A percentile compares a stretch with the other conserved stretches of the same genome.
Evolutionary conservation across 495 filamentous ascomycete species (phyloP).

Genomic region (Neurospora intermedia): DNA sequence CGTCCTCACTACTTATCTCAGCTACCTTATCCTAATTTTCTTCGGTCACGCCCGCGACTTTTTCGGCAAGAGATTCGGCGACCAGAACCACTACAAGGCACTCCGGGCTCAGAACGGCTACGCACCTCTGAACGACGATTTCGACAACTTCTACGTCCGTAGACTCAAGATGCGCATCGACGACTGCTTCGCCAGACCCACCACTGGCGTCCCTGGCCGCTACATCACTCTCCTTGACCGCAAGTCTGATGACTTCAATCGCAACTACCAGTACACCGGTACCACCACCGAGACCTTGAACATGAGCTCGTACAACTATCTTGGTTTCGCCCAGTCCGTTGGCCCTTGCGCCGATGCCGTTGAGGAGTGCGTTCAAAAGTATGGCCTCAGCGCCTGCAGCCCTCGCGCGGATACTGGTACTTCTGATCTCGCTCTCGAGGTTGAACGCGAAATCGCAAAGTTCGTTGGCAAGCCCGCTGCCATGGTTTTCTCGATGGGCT

Average conservation of each 20-base stretch:
- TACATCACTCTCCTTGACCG: slow-evolving; percentile 89
- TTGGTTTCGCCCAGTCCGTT: slow-evolving; percentile 95
- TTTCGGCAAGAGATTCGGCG: slow-evolving; percentile 89
- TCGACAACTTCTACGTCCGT: slow-evolving; percentile 96
- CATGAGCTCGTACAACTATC: slow-evolving; percentile 98
- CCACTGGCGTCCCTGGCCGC: slow-evolving; percentile 86
- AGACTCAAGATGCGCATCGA: slow-evolving; percentile 88
- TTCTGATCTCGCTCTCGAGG: slow-evolving; percentile 75
- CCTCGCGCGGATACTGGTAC: slow-evolving; percentile 77
- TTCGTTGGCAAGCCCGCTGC: slow-evolving; percentile 90
- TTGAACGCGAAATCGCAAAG: slow-evolving; percentile 76
- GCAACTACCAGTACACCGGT: slow-evolving; percentile 75
- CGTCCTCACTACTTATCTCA: slow-evolving; percentile 92
- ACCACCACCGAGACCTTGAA: slow-evolving; percentile 93
- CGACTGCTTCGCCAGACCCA: slow-evolving; percentile 88
- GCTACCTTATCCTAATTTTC: slow-evolving; percentile 89
- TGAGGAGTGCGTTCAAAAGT: slow-evolving; percentile 73
- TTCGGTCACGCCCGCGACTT: slow-evolving; percentile 95
- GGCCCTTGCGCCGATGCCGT: slow-evolving; percentile 92
- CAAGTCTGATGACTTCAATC: slow-evolving; percentile 77
- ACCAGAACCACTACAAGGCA: slow-evolving; percentile 68
- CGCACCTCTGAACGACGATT: slow-evolving; percentile 94
- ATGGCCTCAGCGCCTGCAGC: slow-evolving; percentile 71
- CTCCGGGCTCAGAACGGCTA: slow-evolving; percentile 79
- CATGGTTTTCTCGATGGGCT: slow-evolving; percentile 99